Evolutionary conservation across 176 grass and related monocot genomes (phyloP).

Genomic region (Bonia amplexicaulis): DNA sequence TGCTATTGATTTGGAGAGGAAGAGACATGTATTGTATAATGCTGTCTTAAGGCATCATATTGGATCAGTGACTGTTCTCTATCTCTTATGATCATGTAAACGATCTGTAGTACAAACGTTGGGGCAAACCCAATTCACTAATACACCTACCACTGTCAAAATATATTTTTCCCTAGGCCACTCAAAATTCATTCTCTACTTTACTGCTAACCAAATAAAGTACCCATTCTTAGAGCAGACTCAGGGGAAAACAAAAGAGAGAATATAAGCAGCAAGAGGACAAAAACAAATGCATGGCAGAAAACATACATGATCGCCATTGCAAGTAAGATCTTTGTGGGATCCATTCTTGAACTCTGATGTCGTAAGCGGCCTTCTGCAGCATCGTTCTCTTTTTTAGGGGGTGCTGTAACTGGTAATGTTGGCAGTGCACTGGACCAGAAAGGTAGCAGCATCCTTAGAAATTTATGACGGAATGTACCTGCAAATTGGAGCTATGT

Average conservation of each 20-base stretch:
- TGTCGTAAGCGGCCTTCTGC: slow-evolving; percentile 60
- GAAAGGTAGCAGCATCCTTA: slow-evolving; percentile 96
- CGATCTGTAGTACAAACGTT: slow-evolving; percentile 1
- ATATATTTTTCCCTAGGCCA: background rate
- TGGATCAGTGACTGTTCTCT: background rate
- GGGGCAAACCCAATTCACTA: background rate
- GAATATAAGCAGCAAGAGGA: background rate
- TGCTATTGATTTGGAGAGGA: background rate
- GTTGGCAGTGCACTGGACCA: slow-evolving; percentile 87
- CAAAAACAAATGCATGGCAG: background rate
- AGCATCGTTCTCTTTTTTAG: slow-evolving; percentile 67
- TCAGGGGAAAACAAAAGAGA: background rate
- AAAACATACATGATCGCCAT: slow-evolving; percentile 81
- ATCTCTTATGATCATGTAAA: slow-evolving; percentile 11
- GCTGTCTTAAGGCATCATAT: background rate
- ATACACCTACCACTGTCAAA: background rate
- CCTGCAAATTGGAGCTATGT: slow-evolving; percentile 43
- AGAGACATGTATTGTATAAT: background rate
- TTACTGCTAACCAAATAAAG: background rate
- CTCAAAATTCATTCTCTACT: background rate
- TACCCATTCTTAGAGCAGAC: background rate
- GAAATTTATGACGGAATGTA: slow-evolving; percentile 75
- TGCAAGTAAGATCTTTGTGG: slow-evolving; percentile 82
- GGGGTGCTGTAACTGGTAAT: slow-evolving; percentile 77
- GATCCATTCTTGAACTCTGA: slow-evolving; percentile 82